Base-by-base conservation (phyloP, 1,139 yeast species). In the Blastobotrys persicus region DNA sequence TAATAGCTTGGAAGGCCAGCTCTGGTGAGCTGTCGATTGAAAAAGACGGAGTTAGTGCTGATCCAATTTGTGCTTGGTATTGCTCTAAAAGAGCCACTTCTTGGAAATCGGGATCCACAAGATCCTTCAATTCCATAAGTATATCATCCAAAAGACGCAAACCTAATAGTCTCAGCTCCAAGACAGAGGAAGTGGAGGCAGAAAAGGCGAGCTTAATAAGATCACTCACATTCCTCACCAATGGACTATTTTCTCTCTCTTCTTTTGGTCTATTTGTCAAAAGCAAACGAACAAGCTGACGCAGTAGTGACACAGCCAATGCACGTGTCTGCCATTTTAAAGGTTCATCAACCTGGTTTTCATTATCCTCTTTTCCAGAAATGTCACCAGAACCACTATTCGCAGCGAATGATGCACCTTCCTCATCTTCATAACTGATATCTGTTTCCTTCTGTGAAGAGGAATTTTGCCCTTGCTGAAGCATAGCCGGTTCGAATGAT, bases 41-140 rank as follows among this genome's bases (percentile, higher is more conserved):
- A 68, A 92, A 92, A n/a, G 95, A 88, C 0, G 98, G 96, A 44
- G 89, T 79, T 52, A 92, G 74, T 0, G 98, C 95, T 55, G 96
- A 84, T 11, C 88, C 85, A 14, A 92, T 86, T 60, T 89, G 97
- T 0, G 98, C 98, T 62, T 92, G 97, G 60, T 87, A 95, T 66
- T 89, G 97, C 59, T 88, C 96, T 50, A 92, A 72, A 11, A 89
- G 74, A 0, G 94, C 80, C 9, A 79, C 79, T 1, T 83, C 82
- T 0, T 87, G 83, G 59, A 83, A 85, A 42, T 85, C 77, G 0
- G 94, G 89, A 63, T 88, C 96, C 11, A 75, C 79, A 50, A 83
- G 69, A 31, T 71, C 72, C 9, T 78, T 73, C 57, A 73, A 75
- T 1, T 69, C 66, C n/a, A 65, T 66, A 39, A 83, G 67, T 18